Conservation (phyloP, 495 filamentous ascomycete species). For the Immersiella caudata region DNA sequence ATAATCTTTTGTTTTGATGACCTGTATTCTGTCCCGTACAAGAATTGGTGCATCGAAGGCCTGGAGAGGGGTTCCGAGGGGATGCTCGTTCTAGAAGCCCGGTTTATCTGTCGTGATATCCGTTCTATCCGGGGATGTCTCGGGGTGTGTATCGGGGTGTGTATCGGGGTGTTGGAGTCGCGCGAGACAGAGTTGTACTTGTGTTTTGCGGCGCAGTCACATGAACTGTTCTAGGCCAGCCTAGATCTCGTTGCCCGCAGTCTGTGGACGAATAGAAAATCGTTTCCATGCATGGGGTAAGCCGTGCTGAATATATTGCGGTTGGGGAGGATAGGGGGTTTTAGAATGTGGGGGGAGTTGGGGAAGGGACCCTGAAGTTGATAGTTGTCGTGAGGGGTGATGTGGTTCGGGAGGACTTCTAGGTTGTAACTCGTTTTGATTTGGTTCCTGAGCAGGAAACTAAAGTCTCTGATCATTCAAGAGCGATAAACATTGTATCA, state of each 20-base stretch:
- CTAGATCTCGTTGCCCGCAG: background rate
- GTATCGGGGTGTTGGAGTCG: background rate
- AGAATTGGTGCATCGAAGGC: background rate
- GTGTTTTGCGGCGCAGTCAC: background rate
- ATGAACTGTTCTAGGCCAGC: conserved; percentile 7
- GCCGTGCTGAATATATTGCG: background rate
- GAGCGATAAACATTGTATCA: background rate
- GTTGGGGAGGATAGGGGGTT: background rate
- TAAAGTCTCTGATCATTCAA: too few species aligned
- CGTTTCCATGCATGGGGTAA: background rate
- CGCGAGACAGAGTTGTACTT: background rate
- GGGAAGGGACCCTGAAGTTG: background rate
- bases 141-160: background rate
- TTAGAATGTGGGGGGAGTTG: background rate
- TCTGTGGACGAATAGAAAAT: background rate
- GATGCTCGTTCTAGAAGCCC: too few species aligned
- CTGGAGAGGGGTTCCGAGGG: too few species aligned
- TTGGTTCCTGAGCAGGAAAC: too few species aligned
- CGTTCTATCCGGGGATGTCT: background rate
- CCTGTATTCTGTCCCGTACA: background rate
- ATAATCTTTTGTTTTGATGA: conserved; percentile 8
- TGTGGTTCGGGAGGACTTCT: too few species aligned
- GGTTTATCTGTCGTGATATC: background rate
- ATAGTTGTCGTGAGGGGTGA: background rate
- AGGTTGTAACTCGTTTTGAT: too few species aligned